Conservation (phyloP, 345 rosid genomes). For the Gossypium stocksii region DNA sequence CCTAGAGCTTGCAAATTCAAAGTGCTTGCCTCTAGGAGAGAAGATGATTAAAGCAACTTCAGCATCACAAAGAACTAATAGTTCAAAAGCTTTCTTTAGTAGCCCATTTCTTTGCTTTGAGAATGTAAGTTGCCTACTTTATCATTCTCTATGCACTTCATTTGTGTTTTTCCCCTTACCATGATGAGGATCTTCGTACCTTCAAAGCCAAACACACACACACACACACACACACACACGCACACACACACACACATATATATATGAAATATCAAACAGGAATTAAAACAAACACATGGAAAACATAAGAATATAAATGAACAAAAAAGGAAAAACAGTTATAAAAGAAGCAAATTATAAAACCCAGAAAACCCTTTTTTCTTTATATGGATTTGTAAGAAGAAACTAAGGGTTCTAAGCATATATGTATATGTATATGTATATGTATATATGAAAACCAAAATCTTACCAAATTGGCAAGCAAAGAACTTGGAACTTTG, state of each 20-base stretch:
- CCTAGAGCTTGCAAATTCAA: conserved; percentile 38
- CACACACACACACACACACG: no score
- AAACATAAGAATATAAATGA: no score
- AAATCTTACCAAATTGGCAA: neutral
- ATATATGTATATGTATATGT: no score
- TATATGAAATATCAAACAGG: neutral
- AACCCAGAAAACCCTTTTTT: no score
- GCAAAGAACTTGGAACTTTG: neutral
- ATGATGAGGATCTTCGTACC: conserved; percentile 16
- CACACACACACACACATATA: no score
- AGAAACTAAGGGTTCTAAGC: no score
- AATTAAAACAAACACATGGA: no score
- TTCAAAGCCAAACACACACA: neutral
- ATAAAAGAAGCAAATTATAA: no score
- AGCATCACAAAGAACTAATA: conserved; percentile 22
- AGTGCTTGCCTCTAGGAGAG: conserved; percentile 43
- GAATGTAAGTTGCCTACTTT: conserved; percentile 47
- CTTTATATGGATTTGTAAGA: no score
- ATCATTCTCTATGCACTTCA: conserved; percentile 45
- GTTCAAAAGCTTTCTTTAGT: conserved; percentile 21
- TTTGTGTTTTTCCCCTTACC: conserved; percentile 52
- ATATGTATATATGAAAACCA: neutral
- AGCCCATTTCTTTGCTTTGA: conserved; percentile 21
- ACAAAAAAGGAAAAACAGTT: no score
- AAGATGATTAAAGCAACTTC: conserved; percentile 33